Conservation (phyloP, 148 eudicot species). For the Rhododendron henanense region DNA sequence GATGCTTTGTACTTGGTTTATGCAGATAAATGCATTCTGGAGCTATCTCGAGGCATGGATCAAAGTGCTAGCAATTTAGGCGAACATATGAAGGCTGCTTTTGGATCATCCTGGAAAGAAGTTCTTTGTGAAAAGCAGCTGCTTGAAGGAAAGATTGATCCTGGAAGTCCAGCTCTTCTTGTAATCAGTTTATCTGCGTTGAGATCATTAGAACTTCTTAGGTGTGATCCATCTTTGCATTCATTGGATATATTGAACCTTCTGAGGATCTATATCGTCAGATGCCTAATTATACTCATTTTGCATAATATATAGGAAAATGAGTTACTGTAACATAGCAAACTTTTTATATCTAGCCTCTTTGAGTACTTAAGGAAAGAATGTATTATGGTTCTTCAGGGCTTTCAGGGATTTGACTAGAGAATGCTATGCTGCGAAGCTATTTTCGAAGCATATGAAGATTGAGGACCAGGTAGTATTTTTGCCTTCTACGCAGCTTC, state of each 20-base stretch:
- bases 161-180: slow-evolving; percentile 81
- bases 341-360: background rate
- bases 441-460: slow-evolving; percentile 96
- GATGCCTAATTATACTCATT: background rate
- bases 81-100: slow-evolving; percentile 57
- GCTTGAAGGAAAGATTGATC: slow-evolving; percentile 60
- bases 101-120: slow-evolving; percentile 74
- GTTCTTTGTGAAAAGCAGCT: slow-evolving; percentile 58
- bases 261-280: background rate
- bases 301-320: background rate
- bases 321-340: background rate
- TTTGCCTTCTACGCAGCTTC: slow-evolving; percentile 7
- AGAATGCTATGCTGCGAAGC: slow-evolving; percentile 85
- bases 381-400: slow-evolving; percentile 31
- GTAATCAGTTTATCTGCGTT: slow-evolving; percentile 77
- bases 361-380: slow-evolving; percentile 6
- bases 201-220: slow-evolving; percentile 77
- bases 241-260: background rate
- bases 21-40: slow-evolving; percentile 57
- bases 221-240: slow-evolving; percentile 37
- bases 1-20: slow-evolving; percentile 5
- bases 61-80: slow-evolving; percentile 50
- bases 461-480: slow-evolving; percentile 81
- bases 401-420: slow-evolving; percentile 67
- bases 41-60: slow-evolving; percentile 44